Percentiles rank a stretch among this genome's conserved stretches.
phyloP scores from a whole-genome alignment of 2,329 filamentous ascomycete species.

The Escovopsis sp. region DNA sequence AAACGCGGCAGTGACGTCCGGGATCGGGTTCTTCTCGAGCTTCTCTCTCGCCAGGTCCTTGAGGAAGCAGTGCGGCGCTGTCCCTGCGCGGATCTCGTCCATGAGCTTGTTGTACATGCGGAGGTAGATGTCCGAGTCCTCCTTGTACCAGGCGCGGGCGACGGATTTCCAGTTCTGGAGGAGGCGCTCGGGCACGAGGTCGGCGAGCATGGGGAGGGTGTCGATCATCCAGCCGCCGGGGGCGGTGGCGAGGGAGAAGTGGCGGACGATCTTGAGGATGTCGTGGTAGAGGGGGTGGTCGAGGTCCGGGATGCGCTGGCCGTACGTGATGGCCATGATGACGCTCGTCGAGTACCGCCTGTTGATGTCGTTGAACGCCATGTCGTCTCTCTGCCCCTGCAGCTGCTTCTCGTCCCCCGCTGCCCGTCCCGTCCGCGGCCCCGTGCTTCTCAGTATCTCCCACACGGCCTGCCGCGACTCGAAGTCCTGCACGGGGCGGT shows the following conservation, averaged over 20 bases:
- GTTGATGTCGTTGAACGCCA: slow-evolving; percentile 7
- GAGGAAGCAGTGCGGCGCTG: slow-evolving; percentile 8
- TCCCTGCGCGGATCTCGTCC: slow-evolving; percentile 4
- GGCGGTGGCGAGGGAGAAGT: slow-evolving; percentile 5
- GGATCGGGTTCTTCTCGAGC: slow-evolving; percentile 7
- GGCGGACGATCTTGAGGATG: slow-evolving; percentile 8
- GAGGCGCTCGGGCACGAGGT: slow-evolving; percentile 2
- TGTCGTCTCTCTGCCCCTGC: slow-evolving; percentile 1
- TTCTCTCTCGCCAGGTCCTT: slow-evolving; percentile 8
- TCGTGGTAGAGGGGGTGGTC: slow-evolving; percentile 8
- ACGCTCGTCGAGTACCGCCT: slow-evolving; percentile 9
- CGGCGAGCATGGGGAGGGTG: slow-evolving; percentile 3
- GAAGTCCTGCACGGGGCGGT: slow-evolving; percentile 9
- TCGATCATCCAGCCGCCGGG: slow-evolving; percentile 3
- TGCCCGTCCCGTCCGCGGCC: too few species aligned
- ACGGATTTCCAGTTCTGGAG: slow-evolving; percentile 4
- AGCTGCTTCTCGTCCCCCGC: too few species aligned
- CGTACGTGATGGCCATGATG: slow-evolving; percentile 10
- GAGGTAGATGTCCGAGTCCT: slow-evolving; percentile 9
- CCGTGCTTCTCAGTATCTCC: slow-evolving; percentile 2
- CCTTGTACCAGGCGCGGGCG: slow-evolving; percentile 5
- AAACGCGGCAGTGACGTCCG: slow-evolving; percentile 6
- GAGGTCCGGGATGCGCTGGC: slow-evolving; percentile 7
- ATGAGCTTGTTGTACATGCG: slow-evolving; percentile 7
- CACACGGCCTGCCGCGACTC: slow-evolving; percentile 8